These are phyloP conservation scores for Fusarium chuoi DNA, from an alignment of 2,329 filamentous ascomycete genomes.

Conservation along the genomic window DNA sequence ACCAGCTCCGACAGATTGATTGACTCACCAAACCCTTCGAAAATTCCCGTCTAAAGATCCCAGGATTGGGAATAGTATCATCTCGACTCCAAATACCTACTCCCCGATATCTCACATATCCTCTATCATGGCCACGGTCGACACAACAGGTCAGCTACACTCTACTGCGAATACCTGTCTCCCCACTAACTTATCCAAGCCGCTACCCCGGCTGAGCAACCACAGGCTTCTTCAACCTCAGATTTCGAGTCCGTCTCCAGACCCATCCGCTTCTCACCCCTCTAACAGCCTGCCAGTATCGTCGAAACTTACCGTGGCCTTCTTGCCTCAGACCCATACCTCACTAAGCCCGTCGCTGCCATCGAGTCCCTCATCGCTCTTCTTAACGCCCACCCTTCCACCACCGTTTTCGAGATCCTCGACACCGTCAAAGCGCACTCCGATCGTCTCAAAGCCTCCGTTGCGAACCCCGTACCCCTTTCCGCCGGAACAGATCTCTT, in stretches of 20 bases:
- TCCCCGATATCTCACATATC: not conserved
- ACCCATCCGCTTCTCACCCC: not conserved
- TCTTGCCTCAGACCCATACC: slow-evolving; percentile 75
- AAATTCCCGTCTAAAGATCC: slow-evolving; percentile 38
- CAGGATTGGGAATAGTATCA: slow-evolving; percentile 36
- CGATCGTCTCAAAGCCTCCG: slow-evolving; percentile 77
- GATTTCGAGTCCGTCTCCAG: slow-evolving; percentile 43
- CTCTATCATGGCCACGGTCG: slow-evolving; percentile 33
- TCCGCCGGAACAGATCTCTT: slow-evolving; percentile 96
- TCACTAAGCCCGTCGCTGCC: slow-evolving; percentile 95
- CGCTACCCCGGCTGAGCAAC: slow-evolving; percentile 34
- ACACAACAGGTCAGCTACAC: slow-evolving; percentile 20
- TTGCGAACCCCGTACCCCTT: slow-evolving; percentile 90
- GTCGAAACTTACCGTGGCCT: slow-evolving; percentile 65
- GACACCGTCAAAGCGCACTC: slow-evolving; percentile 84
- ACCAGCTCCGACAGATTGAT: slow-evolving; percentile 7
- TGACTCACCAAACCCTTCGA: slow-evolving; percentile 38
- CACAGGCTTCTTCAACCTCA: slow-evolving; percentile 30
- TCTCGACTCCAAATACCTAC: not conserved
- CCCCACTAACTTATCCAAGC: not conserved
- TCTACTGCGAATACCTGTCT: not conserved
- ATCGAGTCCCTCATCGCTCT: slow-evolving; percentile 92
- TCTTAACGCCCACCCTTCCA: slow-evolving; percentile 80
- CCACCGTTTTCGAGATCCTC: slow-evolving; percentile 93
- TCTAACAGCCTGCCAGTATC: slow-evolving; percentile 54